phyloP scores from a whole-genome alignment of 2,329 filamentous ascomycete genomes.

The Trichoderma simmonsii region DNA sequence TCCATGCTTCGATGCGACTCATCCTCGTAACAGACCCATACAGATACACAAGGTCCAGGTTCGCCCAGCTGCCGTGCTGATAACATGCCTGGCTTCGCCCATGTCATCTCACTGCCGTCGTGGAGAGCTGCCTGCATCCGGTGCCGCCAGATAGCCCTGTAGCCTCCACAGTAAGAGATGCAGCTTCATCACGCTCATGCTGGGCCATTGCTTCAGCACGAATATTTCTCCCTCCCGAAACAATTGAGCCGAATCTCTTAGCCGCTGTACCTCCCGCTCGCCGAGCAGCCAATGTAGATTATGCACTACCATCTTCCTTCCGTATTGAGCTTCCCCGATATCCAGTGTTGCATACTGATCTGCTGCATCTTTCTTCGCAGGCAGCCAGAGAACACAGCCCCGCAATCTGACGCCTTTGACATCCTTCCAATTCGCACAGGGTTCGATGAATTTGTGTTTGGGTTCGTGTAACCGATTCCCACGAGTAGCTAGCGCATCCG shows the following conservation, averaged over 20 bases:
- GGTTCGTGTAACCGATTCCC: slow-evolving; percentile 21
- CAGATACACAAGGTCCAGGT: background rate
- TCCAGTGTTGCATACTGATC: slow-evolving; percentile 46
- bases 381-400: slow-evolving; percentile 47
- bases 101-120: background rate
- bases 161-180: slow-evolving; percentile 57
- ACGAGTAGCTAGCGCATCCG: slow-evolving; percentile 41
- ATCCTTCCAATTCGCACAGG: slow-evolving; percentile 44
- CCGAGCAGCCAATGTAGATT: slow-evolving; percentile 53
- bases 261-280: slow-evolving; percentile 37
- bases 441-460: slow-evolving; percentile 40
- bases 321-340: slow-evolving; percentile 33
- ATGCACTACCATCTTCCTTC: slow-evolving; percentile 47
- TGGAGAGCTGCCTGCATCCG: background rate
- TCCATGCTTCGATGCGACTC: background rate
- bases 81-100: background rate
- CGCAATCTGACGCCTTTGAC: slow-evolving; percentile 38
- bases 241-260: slow-evolving; percentile 36
- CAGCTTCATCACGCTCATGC: slow-evolving; percentile 40
- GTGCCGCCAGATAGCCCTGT: slow-evolving; percentile 48
- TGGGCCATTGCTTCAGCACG: slow-evolving; percentile 40
- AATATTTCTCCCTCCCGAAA: slow-evolving; percentile 40
- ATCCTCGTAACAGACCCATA: background rate
- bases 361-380: slow-evolving; percentile 22
- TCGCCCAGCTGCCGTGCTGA: background rate